Evolutionary conservation across 2,329 filamentous ascomycete genomes (phyloP), one percentile per base, ranked within the genome.

Genomic region (Sclerotinia nivalis): DNA sequence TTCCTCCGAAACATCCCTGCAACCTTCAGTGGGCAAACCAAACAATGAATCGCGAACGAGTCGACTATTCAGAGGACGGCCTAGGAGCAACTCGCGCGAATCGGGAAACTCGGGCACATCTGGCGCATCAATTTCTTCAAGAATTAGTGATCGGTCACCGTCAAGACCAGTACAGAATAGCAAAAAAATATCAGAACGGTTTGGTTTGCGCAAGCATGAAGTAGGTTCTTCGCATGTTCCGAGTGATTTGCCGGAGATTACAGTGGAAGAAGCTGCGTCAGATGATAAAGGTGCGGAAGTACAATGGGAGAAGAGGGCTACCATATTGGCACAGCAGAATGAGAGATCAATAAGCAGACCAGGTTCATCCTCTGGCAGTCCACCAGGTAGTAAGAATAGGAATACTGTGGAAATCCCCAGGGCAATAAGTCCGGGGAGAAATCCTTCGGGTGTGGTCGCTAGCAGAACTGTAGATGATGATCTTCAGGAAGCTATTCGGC

Each of bases 401-500:
- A 22, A n/a, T 31, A 45, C 47, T 25, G 73, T 71, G 52, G 65
- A 69, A 50, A 58, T 37, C 0, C 28, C 37, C 2, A 25, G 64
- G 34, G 49, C 52, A 37, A 34, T 55, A 69, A 66, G 40, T 18
- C 54, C 64, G 12, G 62, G 76, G 73, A 58, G 60, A 56, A 64
- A 55, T 59, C 60, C 71, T 50, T 71, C 72, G 66, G 69, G 72
- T n/a, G 67, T 73, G 59, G 82, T 87, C 49, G 85, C 83, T 67
- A 84, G 83, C 61, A 83, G 86, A 77, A 81, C 81, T 70, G 85
- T 86, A 68, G 88, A 90, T 78, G 85, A 86, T 70, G 89, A 92
- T 80, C 97, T 99, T 70, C 95, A 97, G 81, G 90, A 96, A 81
- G 96, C 96, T n/a, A 99, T 99, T 78, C 87, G 91, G 72, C 84